Evolutionary conservation across 768 basidiomycete species (phyloP), one percentile per base, ranked within the genome.

Genomic region (Rhodocollybia butyracea): DNA sequence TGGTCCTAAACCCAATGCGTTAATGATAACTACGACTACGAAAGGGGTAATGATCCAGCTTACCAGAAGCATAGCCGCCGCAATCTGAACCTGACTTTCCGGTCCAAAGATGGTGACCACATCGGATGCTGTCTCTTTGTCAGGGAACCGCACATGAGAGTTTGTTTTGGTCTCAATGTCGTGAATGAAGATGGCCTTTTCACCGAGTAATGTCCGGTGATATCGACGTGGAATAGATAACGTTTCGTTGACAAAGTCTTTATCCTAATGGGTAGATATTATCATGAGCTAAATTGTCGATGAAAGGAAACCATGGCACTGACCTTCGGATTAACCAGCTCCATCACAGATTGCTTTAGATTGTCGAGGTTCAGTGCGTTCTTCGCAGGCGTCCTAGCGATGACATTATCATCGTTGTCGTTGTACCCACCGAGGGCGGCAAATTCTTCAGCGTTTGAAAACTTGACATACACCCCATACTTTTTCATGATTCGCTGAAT

Each of bases 401-500:
- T 84, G 47, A 99, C 96, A 65, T 99, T 99, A 73, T 99, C 96
- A 66, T 98, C 96, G 68, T 96, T 97, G 68, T 98, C 94, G 64
- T 89, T 86, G 69, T 96, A 96, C 5, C 95, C 96, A 26, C 96
- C 96, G 60, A 95, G 79, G 12, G 89, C 84, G 34, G 94, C 94
- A 70, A 95, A 97, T 68, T 98, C 96, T 63, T 98, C 96, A 11
- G 93, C 93, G 68, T 98, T 98, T 22, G 92, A 93, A 65, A 98
- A 99, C 73, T 98, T 98, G 71, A 99, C 96, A 72, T 98, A 98
- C 21, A 98, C 96, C n/a, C 96, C 96, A 61, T 89, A 97, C 69
- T 96, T 94, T 77, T 98, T 98, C 96, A 99, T 99, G 72, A 99
- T 98, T 57, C 94, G 85, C 70, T 98, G 96, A 57, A 99, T 98